Evolutionary conservation across 2,329 filamentous ascomycete genomes (phyloP).

Genomic region (Aspergillus quadrilineatus): DNA sequence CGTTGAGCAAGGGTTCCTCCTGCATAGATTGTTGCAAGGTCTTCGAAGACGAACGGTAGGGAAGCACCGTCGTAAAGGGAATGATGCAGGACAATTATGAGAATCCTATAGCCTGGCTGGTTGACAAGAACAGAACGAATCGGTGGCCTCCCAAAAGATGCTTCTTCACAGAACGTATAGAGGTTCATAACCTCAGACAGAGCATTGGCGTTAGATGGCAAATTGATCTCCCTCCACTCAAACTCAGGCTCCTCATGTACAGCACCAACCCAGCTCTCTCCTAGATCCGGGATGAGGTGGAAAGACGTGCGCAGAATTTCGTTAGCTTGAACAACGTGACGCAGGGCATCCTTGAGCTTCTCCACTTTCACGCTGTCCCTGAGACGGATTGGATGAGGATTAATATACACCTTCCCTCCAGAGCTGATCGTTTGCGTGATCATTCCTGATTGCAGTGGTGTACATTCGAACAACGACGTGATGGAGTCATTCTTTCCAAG

Average conservation of each 20-base stretch:
- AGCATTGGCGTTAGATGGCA: slow-evolving; percentile 18
- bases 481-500: slow-evolving; percentile 23
- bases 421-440: slow-evolving; percentile 65
- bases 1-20: slow-evolving; percentile 22
- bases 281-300: slow-evolving; percentile 25
- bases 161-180: slow-evolving; percentile 20
- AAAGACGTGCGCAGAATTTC: slow-evolving; percentile 66
- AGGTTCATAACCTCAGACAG: slow-evolving; percentile 14
- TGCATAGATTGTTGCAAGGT: slow-evolving; percentile 64
- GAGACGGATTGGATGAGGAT: slow-evolving; percentile 64
- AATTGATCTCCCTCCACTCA: slow-evolving; percentile 21
- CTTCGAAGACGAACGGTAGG: slow-evolving; percentile 67
- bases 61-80: slow-evolving; percentile 86
- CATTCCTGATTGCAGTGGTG: slow-evolving; percentile 80
- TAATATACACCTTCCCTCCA: slow-evolving; percentile 65
- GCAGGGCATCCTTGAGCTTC: slow-evolving; percentile 58
- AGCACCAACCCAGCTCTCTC: slow-evolving; percentile 27
- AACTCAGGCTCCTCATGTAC: slow-evolving; percentile 26
- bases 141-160: slow-evolving; percentile 25
- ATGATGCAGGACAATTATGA: slow-evolving; percentile 71
- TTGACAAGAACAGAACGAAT: slow-evolving; percentile 38
- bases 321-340: slow-evolving; percentile 49
- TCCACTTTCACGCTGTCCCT: slow-evolving; percentile 42
- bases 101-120: slow-evolving; percentile 33
- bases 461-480: slow-evolving; percentile 53